Evolutionary conservation across 2,329 filamentous ascomycete species (phyloP).

Genomic region (Alternaria viburni): DNA sequence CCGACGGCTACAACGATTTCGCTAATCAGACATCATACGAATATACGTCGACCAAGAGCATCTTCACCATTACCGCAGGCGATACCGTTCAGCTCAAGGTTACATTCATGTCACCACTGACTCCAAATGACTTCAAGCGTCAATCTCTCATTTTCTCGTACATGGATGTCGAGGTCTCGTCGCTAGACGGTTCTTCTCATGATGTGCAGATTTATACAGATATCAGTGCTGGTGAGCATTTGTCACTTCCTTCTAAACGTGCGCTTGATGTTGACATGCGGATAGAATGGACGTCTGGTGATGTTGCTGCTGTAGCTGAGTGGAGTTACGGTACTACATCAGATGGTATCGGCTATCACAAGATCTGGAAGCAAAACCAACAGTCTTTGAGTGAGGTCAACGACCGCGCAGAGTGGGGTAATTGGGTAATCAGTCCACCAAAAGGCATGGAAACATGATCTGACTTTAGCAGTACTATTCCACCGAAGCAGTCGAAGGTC

Average conservation of each 20-base stretch:
- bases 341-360: constrained; percentile 64
- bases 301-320: constrained; percentile 61
- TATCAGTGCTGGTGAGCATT: constrained; percentile 67
- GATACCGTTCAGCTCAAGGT: constrained; percentile 68
- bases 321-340: constrained; percentile 63
- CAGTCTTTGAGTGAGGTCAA: constrained; percentile 55
- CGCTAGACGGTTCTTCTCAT: constrained; percentile 67
- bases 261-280: constrained; percentile 12
- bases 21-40: constrained; percentile 68
- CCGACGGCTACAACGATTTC: constrained; percentile 52
- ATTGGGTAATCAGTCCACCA: constrained; percentile 41
- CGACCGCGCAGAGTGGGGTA: constrained; percentile 61
- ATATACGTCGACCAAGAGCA: constrained; percentile 75
- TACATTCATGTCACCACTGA: constrained; percentile 74
- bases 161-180: constrained; percentile 67
- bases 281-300: constrained; percentile 74
- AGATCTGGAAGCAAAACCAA: constrained; percentile 57
- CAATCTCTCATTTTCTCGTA: constrained; percentile 77
- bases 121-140: constrained; percentile 67
- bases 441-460: neutral
- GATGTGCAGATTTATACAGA: constrained; percentile 75
- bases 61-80: constrained; percentile 70
- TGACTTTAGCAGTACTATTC: constrained; percentile 53
- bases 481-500: constrained; percentile 49
- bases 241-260: too few species aligned